Base-by-base conservation (phyloP, 2,329 filamentous ascomycete species). In the Fusarium citri region DNA sequence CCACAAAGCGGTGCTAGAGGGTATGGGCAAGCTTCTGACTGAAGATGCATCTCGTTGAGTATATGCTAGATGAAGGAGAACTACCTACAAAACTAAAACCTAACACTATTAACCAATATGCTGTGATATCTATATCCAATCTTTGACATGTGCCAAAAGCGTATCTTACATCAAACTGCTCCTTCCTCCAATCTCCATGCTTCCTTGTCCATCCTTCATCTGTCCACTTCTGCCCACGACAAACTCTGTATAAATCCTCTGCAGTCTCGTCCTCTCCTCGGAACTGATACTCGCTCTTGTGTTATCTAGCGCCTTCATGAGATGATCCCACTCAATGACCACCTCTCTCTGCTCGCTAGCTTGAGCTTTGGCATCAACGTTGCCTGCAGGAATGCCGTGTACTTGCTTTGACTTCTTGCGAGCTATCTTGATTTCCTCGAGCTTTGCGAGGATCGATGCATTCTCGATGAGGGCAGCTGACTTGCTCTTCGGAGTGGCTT, bases 131-230 rank as follows among this genome's bases (percentile, higher is more conserved):
- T 66, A 43, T n/a, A 37, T 46, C 26, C 20, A 54, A 58, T 48
- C 31, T 66, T 50, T 31, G 37, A 45, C 30, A 63, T 48, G 15
- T 47, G 53, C 22, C 37, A 60, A 47, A 23, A 22, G 30, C 28
- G 54, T 68, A 64, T 66, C 55, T 76, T 81, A 98, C 96, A 98
- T 98, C 80, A 99, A 84, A 81, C 94, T 98, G 74, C 92, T 95
- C 77, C 96, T 86, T 16, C 94, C 96, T 10, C 96, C 96, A 81
- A 99, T 89, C 81, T 98, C 96, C 79, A 91, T 97, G 59, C 92
- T 92, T 0, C 92, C 94, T 80, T 98, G 93, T 3, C 96, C 96
- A 80, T 92, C 95, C 64, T 91, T 93, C 93, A 99, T 94, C 83
- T 98, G 94, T 10, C 96, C 96, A 79, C 94, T 97, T 72, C 96